Evolutionary conservation across 2,329 filamentous ascomycete genomes (phyloP).

Genomic region (Ascocoryne sarcoides): DNA sequence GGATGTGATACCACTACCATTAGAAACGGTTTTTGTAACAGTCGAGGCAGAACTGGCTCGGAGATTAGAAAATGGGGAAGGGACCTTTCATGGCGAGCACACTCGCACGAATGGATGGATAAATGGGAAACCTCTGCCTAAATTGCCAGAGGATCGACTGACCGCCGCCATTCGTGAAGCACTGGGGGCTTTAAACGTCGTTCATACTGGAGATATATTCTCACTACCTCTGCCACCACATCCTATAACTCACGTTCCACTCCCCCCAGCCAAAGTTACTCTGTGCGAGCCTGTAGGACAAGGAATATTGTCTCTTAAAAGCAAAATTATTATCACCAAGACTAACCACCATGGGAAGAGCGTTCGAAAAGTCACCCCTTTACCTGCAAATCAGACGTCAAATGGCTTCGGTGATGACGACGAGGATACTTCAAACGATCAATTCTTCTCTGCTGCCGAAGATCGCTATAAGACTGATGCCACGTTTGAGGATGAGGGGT

Average conservation of each 20-base stretch:
- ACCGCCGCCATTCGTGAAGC: constrained; percentile 64
- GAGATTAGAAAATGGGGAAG: constrained; percentile 74
- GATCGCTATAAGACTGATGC: constrained; percentile 53
- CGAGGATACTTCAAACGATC: constrained; percentile 80
- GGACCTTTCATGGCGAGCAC: constrained; percentile 65
- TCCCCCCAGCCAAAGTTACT: constrained; percentile 77
- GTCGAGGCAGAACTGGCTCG: constrained; percentile 73
- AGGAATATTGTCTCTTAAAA: constrained; percentile 66
- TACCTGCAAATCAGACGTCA: constrained; percentile 42
- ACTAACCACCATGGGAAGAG: constrained; percentile 48
- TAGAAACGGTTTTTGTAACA: constrained; percentile 82
- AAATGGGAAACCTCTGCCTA: constrained; percentile 25
- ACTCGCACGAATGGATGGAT: constrained; percentile 35
- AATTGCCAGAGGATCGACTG: constrained; percentile 47
- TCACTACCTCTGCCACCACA: constrained; percentile 72
- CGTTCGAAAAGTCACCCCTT: constrained; percentile 37
- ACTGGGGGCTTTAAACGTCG: constrained; percentile 60
- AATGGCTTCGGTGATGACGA: constrained; percentile 54
- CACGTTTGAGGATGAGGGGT: constrained; percentile 49
- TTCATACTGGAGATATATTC: constrained; percentile 77
- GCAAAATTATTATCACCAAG: constrained; percentile 73
- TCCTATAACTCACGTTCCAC: constrained; percentile 75
- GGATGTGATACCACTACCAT: constrained; percentile 67
- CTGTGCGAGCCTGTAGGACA: constrained; percentile 94
- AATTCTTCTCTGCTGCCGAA: constrained; percentile 88